A percentile compares a stretch with the other conserved stretches of the same genome.
These are phyloP conservation scores for Globisporangium canariense DNA, from an alignment of 352 stramenopile genomes.

Conservation along the genomic window DNA sequence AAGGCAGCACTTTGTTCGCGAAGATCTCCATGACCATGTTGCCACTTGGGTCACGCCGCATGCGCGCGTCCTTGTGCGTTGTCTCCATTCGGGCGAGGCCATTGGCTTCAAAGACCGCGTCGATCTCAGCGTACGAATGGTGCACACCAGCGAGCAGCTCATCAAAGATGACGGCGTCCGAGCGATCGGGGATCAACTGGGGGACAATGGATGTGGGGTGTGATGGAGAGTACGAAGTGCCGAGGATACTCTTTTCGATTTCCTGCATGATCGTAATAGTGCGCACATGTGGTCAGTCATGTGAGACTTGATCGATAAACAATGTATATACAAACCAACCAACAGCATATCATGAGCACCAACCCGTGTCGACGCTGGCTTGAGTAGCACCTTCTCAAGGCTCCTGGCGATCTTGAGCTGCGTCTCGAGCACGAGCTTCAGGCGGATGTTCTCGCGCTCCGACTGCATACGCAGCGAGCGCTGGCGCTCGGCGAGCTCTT, in stretches of 20 bases:
- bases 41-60: constrained; percentile 20
- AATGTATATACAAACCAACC: no score
- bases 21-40: constrained; percentile 29
- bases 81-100: constrained; percentile 23
- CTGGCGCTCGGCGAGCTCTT: constrained; percentile 9
- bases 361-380: background rate
- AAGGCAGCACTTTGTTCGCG: constrained; percentile 32
- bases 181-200: background rate
- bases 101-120: constrained; percentile 22
- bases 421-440: constrained; percentile 46
- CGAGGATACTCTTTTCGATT: background rate
- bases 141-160: constrained; percentile 22
- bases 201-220: no score
- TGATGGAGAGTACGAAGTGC: background rate
- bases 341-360: background rate
- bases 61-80: constrained; percentile 24
- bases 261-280: background rate
- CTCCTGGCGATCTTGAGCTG: constrained; percentile 47
- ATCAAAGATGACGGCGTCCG: constrained; percentile 14
- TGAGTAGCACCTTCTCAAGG: constrained; percentile 33
- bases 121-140: constrained; percentile 23
- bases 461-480: constrained; percentile 4
- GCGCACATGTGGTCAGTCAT: background rate
- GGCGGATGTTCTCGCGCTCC: constrained; percentile 46
- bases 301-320: no score